Base-by-base conservation (phyloP, 768 basidiomycete species). In the Russula sp. region DNA sequence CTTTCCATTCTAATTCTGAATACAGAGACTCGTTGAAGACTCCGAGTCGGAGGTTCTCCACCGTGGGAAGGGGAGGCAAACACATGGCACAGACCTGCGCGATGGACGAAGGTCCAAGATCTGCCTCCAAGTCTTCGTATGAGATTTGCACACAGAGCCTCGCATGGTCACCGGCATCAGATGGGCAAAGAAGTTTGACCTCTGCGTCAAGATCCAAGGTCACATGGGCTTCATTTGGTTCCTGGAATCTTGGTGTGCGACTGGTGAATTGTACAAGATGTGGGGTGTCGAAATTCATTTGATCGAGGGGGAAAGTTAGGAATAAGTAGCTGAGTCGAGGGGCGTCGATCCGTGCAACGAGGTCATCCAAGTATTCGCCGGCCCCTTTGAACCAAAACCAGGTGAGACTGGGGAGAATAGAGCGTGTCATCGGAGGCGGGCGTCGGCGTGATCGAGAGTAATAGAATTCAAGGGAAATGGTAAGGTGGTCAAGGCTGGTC, bases 171-270 rank as follows among this genome's bases (percentile, higher is more conserved):
- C 1, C n/a, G n/a, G n/a, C 40, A 18, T 40, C 38, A 46, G 20
- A 10, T 46, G n/a, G 4, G 3, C 0, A 9, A 16, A 16, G 38
- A 46, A 46, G n/a, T 46, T 1, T 1, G n/a, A 46, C 10, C n/a
- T 4, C 3, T 3, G 3, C 44, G 9, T 22, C 3, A 11, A 0
- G 6, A 5, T 9, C 3, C 9, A 46, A 46, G 44, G 2, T 0
- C 44, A 46, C 2, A 11, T 1, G 0, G 8, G n/a, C 20, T 44
- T 44, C n/a, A 22, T 22, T 11, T n/a, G 3, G n/a, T 22, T 10
- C n/a, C 9, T 46, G 8, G 20, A 46, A 46, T 3, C 10, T 22
- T n/a, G 44, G 20, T 22, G 44, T 46, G 9, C 44, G 44, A 22
- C n/a, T 11, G n/a, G 22, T 46, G 44, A 46, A 46, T n/a, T 20